Base-by-base conservation (phyloP, 2,329 filamentous ascomycete genomes). In the Cercospora sesami region DNA sequence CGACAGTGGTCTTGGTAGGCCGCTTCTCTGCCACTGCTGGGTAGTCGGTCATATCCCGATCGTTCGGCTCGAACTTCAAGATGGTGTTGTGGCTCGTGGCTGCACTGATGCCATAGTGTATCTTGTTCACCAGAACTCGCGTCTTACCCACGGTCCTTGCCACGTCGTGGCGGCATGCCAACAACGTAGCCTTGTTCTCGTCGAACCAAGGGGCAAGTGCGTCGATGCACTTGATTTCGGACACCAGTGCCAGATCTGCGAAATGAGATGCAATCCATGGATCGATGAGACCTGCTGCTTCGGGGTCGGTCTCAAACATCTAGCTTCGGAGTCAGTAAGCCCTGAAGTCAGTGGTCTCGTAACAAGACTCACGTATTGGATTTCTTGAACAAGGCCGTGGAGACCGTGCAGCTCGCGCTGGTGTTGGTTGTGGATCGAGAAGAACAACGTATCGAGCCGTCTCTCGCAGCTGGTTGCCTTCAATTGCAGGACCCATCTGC, bases 1-100 rank as follows among this genome's bases (percentile, higher is more conserved):
- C 78, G 0, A 82, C 78, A 18, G 80, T 86, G 12, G 82, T 80
- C 63, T 79, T 79, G 1, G 78, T 86, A 1, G 80, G 80, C 9
- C 79, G 81, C 70, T 84, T 86, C 2, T 83, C 78, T 5, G 79
- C 79, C 61, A 39, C 36, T 39, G 36, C 36, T 39, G 82, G 86
- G 79, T 81, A 87, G 51, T 68, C 67, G 65, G 87, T 86, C 63
- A 75, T 81, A 1, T 76, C 76, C 21, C 59, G 51, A 0, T 78
- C 75, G 0, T 18, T 7, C 2, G 64, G 80, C 18, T 51, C 51
- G 45, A 48, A 65, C 14, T 58, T 53, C 23, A 60, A 26, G 4
- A 30, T 21, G 12, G 65, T 26, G 7, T 30, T 21, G 21, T 31
- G 26, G 10, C n/a, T 12, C 18, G 60, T 51, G 7, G 45, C 68